Conservation (phyloP, 139 green algal species). For the Volvox africanus region DNA sequence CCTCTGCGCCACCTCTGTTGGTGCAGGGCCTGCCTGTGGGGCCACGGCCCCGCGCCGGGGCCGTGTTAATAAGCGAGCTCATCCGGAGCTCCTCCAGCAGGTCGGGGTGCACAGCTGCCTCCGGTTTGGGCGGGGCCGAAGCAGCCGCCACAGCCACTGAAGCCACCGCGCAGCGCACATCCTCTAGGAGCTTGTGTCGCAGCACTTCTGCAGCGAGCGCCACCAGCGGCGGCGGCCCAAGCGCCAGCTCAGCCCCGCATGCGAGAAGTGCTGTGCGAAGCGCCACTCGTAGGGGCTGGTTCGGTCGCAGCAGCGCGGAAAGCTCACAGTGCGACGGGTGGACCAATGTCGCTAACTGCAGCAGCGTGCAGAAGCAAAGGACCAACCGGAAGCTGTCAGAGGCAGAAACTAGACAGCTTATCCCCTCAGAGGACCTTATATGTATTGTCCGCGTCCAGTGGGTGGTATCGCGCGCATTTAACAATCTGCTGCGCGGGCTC, state of each 20-base stretch:
- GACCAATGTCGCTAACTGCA: not conserved
- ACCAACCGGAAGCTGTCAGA: not conserved
- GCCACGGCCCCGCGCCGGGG: not conserved
- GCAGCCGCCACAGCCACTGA: not conserved
- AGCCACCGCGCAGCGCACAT: not conserved
- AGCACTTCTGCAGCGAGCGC: constrained; percentile 2
- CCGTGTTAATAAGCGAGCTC: not conserved
- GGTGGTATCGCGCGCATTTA: too few species aligned
- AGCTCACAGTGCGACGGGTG: not conserved
- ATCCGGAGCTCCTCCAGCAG: not conserved
- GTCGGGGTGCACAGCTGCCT: not conserved
- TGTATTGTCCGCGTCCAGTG: too few species aligned
- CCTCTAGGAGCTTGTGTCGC: not conserved
- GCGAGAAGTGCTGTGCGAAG: not conserved
- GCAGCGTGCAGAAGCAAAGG: not conserved
- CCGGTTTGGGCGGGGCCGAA: not conserved
- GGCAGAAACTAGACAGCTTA: not conserved
- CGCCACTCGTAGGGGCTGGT: not conserved
- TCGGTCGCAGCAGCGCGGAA: not conserved
- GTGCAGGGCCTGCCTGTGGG: not conserved
- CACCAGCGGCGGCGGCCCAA: not conserved
- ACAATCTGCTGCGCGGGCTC: too few species aligned
- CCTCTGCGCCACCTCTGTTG: not conserved
- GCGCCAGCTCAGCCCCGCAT: too few species aligned
- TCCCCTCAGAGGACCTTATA: not conserved